phyloP scores from a whole-genome alignment of 805 yeast species.

The Sporopachydermia lactativora region DNA sequence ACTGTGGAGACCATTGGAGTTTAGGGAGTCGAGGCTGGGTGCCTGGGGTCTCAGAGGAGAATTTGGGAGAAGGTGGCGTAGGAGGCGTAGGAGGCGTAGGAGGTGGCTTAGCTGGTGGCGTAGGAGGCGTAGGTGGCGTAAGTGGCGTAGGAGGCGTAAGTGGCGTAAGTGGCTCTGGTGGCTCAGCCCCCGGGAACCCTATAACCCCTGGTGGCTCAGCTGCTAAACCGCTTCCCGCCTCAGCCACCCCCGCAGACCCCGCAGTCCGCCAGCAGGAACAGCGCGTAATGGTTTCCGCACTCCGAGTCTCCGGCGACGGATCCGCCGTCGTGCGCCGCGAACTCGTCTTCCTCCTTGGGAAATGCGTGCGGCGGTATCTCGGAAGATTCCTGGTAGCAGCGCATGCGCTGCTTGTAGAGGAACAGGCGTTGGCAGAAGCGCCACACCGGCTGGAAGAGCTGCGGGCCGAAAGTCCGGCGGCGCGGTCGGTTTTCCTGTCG shows the following conservation, averaged over 20 bases:
- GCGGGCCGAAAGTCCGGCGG: conserved; percentile 59
- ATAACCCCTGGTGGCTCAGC: conserved; percentile 23
- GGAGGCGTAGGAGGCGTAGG: no score
- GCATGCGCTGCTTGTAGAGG: conserved; percentile 71
- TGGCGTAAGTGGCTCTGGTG: conserved; percentile 8
- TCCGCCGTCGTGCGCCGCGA: conserved; percentile 83
- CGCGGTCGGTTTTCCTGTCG: conserved; percentile 75
- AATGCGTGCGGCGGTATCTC: conserved; percentile 53
- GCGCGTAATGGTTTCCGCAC: conserved; percentile 50
- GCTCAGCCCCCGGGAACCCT: conserved; percentile 5
- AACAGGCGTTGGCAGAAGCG: conserved; percentile 49
- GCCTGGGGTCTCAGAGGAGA: no score
- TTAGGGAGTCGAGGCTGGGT: no score
- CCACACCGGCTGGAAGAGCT: conserved; percentile 49
- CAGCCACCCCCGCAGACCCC: conserved; percentile 10
- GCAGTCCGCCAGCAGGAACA: conserved; percentile 57
- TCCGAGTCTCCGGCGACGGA: conserved; percentile 70
- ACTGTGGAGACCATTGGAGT: no score
- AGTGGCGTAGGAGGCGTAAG: no score
- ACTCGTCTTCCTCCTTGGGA: conserved; percentile 60
- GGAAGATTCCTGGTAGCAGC: conserved; percentile 79
- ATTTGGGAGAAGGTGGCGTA: no score
- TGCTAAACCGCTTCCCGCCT: no score
- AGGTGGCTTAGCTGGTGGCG: no score
- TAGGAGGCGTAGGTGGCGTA: no score